A percentile compares a stretch with the other conserved stretches of the same genome.
Conservation (phyloP, 2,329 filamentous ascomycete species). For the Cryphonectria nitschkei region DNA sequence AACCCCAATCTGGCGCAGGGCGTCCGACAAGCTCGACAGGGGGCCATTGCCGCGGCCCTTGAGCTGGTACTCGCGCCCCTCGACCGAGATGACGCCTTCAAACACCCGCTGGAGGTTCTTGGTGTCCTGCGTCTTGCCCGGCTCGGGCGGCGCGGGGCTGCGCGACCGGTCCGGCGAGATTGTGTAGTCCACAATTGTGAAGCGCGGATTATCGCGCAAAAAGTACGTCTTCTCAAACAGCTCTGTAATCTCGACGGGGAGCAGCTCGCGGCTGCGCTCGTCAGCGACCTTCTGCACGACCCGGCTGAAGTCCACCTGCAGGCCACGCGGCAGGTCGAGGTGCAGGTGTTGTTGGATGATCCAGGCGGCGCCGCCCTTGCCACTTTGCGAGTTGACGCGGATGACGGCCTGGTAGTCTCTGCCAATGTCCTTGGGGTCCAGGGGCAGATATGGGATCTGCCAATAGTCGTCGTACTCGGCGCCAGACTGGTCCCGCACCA, state of each 20-base stretch:
- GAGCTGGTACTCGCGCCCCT: slow-evolving; percentile 78
- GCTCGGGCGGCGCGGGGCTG: slow-evolving; percentile 70
- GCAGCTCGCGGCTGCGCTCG: slow-evolving; percentile 78
- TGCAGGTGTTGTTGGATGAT: slow-evolving; percentile 87
- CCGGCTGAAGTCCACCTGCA: slow-evolving; percentile 89
- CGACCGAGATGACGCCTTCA: slow-evolving; percentile 80
- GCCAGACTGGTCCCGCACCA: slow-evolving; percentile 65
- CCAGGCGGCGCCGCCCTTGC: slow-evolving; percentile 94
- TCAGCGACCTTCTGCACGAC: slow-evolving; percentile 86
- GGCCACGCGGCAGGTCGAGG: slow-evolving; percentile 87
- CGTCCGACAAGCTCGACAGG: slow-evolving; percentile 84
- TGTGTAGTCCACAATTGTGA: slow-evolving; percentile 87
- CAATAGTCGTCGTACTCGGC: slow-evolving; percentile 69
- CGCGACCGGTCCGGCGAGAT: slow-evolving; percentile 82
- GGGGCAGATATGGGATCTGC: slow-evolving; percentile 88
- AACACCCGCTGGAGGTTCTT: slow-evolving; percentile 81
- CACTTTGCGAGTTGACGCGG: slow-evolving; percentile 94
- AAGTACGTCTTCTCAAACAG: slow-evolving; percentile 92
- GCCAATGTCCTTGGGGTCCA: slow-evolving; percentile 92
- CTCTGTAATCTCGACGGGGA: slow-evolving; percentile 79
- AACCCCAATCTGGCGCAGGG: slow-evolving; percentile 76
- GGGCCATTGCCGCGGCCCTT: slow-evolving; percentile 85
- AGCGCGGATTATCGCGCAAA: slow-evolving; percentile 80
- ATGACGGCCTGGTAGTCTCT: slow-evolving; percentile 98
- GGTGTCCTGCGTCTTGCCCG: slow-evolving; percentile 75